Evolutionary conservation across 305 asterid species (phyloP).

Genomic region (Euphrasia arctica): DNA sequence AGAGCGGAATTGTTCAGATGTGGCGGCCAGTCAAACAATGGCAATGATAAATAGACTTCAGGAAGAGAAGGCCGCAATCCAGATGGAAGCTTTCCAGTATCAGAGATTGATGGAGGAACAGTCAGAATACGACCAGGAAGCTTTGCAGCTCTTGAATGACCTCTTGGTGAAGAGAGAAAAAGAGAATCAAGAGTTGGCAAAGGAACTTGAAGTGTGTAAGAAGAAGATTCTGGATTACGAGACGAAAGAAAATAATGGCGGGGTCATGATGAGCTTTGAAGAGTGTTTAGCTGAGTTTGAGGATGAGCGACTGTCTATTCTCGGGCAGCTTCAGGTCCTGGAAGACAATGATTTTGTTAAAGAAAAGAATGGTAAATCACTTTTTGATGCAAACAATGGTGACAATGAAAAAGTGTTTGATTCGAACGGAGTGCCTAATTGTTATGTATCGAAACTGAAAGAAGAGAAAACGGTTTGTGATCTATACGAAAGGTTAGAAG

Average conservation of each 20-base stretch:
- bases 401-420: conserved; percentile 38
- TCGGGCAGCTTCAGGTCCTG: conserved; percentile 54
- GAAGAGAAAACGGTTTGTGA: conserved; percentile 50
- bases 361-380: conserved; percentile 44
- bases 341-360: conserved; percentile 50
- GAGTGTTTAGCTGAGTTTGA: conserved; percentile 59
- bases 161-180: conserved; percentile 69
- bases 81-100: conserved; percentile 76
- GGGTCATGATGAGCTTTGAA: conserved; percentile 42
- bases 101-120: conserved; percentile 84
- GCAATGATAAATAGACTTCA: conserved; percentile 73
- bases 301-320: conserved; percentile 57
- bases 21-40: conserved; percentile 68
- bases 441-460: conserved; percentile 27
- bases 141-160: conserved; percentile 58
- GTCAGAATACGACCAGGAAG: conserved; percentile 73
- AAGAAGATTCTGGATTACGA: conserved; percentile 52
- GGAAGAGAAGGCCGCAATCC: conserved; percentile 73
- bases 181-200: conserved; percentile 63
- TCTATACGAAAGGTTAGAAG: conserved; percentile 56
- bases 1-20: conserved; percentile 62
- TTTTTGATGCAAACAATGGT: conserved; percentile 48
- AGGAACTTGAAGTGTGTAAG: conserved; percentile 47
- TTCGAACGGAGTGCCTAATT: conserved; percentile 30
- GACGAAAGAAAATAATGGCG: conserved; percentile 35